These are phyloP conservation scores for Yamadazyma buinensis DNA, from an alignment of 1,139 yeast species.

Conservation along the genomic window DNA sequence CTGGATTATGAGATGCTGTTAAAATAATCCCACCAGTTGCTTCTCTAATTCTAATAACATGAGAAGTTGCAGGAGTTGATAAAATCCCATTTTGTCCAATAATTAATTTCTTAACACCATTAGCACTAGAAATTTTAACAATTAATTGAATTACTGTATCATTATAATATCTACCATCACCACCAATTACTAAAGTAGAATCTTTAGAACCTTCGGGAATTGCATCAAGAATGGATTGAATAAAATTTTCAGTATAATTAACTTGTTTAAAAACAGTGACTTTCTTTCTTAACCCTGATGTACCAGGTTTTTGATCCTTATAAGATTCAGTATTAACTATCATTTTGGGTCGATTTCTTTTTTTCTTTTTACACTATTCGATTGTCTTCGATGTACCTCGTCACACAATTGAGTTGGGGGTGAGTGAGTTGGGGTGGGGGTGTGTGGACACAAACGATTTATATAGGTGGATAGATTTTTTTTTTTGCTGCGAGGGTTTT, in stretches of 20 bases:
- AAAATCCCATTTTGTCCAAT: slow-evolving; percentile 85
- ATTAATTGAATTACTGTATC: slow-evolving; percentile 78
- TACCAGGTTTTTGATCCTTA: slow-evolving; percentile 94
- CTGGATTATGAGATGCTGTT: slow-evolving; percentile 99
- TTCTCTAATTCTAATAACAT: slow-evolving; percentile 70
- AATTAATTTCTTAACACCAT: slow-evolving; percentile 80
- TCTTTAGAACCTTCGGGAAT: slow-evolving; percentile 85
- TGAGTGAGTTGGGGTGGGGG: too few species aligned
- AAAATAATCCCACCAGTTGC: slow-evolving; percentile 95
- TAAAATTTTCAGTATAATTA: slow-evolving; percentile 88
- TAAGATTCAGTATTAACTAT: slow-evolving; percentile 65
- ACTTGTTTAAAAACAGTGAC: slow-evolving; percentile 78
- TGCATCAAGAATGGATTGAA: slow-evolving; percentile 79
- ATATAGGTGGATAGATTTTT: too few species aligned
- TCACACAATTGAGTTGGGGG: too few species aligned
- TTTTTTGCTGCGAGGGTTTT: too few species aligned
- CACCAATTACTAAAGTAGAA: slow-evolving; percentile 86
- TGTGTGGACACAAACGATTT: too few species aligned
- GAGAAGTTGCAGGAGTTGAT: slow-evolving; percentile 96
- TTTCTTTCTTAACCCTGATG: slow-evolving; percentile 93
- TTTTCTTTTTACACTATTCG: too few species aligned
- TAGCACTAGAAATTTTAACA: slow-evolving; percentile 82
- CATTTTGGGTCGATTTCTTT: too few species aligned
- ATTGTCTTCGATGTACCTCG: too few species aligned
- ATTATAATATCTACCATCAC: slow-evolving; percentile 94